Percentiles rank a stretch among this genome's conserved stretches.
phyloP scores from a whole-genome alignment of 2,329 filamentous ascomycete genomes.

The Fusarium sp. region DNA sequence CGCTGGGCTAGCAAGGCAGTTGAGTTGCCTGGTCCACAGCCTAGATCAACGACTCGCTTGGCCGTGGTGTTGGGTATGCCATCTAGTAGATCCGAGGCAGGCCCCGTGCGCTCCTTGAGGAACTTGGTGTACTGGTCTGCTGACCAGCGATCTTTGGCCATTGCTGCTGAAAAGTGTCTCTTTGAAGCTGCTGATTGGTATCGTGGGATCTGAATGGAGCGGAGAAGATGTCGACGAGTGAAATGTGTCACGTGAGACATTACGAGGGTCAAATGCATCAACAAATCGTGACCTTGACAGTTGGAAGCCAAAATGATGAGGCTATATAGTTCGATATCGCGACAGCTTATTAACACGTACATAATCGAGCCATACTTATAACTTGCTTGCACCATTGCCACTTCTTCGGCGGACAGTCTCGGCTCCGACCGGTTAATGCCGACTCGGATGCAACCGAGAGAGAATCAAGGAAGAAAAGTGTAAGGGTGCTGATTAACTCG shows the following conservation, averaged over 20 bases:
- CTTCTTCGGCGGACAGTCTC: no score
- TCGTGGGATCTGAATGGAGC: not conserved
- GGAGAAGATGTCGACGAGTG: constrained; percentile 21
- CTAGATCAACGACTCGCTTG: constrained; percentile 64
- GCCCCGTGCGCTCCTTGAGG: constrained; percentile 61
- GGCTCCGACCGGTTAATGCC: constrained; percentile 4
- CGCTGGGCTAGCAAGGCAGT: constrained; percentile 59
- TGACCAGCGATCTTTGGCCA: constrained; percentile 56
- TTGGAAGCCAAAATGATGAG: not conserved
- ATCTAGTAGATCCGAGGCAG: constrained; percentile 63
- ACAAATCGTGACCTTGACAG: not conserved
- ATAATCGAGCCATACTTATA: not conserved
- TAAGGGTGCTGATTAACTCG: no score
- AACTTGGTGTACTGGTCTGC: constrained; percentile 68
- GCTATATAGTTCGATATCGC: not conserved
- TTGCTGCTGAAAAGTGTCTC: constrained; percentile 14
- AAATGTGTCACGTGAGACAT: constrained; percentile 13
- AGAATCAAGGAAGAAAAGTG: no score
- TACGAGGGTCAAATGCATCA: not conserved
- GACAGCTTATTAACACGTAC: not conserved
- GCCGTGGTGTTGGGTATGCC: constrained; percentile 56
- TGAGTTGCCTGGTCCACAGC: constrained; percentile 70
- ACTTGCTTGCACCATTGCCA: constrained; percentile 5
- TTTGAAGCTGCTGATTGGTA: not conserved
- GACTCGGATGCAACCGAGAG: no score